These are phyloP conservation scores for Picea mariana DNA, from an alignment of 83 land plant genomes.

Conservation along the genomic window DNA sequence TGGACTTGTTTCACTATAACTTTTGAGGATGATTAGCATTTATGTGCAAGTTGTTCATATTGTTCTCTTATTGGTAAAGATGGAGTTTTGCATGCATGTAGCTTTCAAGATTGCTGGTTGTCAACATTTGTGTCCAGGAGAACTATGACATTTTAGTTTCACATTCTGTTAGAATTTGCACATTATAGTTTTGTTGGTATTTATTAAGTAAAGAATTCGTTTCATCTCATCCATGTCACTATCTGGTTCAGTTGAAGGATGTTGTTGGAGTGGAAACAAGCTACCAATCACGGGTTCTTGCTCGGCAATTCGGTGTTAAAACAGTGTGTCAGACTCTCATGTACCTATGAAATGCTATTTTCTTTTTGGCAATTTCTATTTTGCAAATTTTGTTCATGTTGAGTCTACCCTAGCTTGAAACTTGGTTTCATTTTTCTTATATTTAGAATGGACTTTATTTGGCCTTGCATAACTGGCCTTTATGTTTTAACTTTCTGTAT, in stretches of 20 bases:
- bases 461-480: too few species aligned
- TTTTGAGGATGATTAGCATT: background rate
- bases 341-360: background rate
- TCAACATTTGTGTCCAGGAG: too few species aligned
- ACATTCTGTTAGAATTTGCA: background rate
- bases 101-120: too few species aligned
- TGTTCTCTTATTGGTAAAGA: background rate
- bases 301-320: slow-evolving; percentile 66
- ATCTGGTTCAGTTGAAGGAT: too few species aligned
- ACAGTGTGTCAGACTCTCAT: slow-evolving; percentile 29
- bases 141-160: too few species aligned
- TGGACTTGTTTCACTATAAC: too few species aligned
- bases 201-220: too few species aligned
- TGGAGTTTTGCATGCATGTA: background rate
- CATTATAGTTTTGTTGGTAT: background rate
- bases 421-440: background rate
- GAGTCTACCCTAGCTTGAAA: background rate
- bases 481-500: too few species aligned
- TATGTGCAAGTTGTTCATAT: background rate
- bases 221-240: background rate
- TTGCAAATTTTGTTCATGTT: background rate
- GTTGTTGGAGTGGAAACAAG: too few species aligned
- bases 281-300: slow-evolving; percentile 35
- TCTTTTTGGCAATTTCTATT: background rate
- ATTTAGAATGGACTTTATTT: background rate